Evolutionary conservation across 768 basidiomycete genomes (phyloP).

Genomic region (Agaricus bisporus): DNA sequence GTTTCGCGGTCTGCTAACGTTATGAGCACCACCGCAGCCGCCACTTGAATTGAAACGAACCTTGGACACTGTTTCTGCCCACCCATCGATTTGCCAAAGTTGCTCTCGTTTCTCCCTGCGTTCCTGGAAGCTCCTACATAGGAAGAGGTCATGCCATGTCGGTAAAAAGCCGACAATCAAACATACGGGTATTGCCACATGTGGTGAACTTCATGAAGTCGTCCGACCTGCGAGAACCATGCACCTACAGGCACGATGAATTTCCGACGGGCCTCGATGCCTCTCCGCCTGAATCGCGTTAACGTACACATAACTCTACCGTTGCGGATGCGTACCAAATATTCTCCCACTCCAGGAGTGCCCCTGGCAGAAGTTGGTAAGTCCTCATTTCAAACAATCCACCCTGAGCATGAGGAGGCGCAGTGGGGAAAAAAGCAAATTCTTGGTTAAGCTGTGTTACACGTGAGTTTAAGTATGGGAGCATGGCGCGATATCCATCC

Average conservation of each 20-base stretch:
- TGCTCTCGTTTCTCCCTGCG: slow-evolving; percentile 82
- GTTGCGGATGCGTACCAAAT: slow-evolving; percentile 60
- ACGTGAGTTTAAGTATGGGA: slow-evolving; percentile 71
- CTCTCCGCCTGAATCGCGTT: slow-evolving; percentile 60
- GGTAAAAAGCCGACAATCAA: slow-evolving; percentile 3
- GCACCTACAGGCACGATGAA: slow-evolving; percentile 83
- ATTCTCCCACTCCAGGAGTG: slow-evolving; percentile 91
- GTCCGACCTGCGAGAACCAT: slow-evolving; percentile 89
- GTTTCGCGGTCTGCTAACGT: slow-evolving; percentile 70
- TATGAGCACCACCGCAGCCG: slow-evolving; percentile 10
- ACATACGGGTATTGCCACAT: slow-evolving; percentile 95
- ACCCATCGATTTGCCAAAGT: slow-evolving; percentile 93
- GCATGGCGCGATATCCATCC: slow-evolving; percentile 63
- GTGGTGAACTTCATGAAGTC: slow-evolving; percentile 87
- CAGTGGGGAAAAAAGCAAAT: slow-evolving; percentile 92
- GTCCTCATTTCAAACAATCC: slow-evolving; percentile 92
- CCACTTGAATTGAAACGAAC: slow-evolving; percentile 29
- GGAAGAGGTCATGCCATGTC: slow-evolving; percentile 10
- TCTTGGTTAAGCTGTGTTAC: slow-evolving; percentile 82
- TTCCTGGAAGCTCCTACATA: slow-evolving; percentile 68
- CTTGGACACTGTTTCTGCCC: slow-evolving; percentile 93
- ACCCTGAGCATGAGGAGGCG: slow-evolving; percentile 80
- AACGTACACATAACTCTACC: slow-evolving; percentile 5
- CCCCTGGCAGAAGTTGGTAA: slow-evolving; percentile 85
- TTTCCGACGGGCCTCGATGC: slow-evolving; percentile 88